Base-by-base conservation (phyloP, 352 stramenopile species). In the Pythium folliculosum region DNA sequence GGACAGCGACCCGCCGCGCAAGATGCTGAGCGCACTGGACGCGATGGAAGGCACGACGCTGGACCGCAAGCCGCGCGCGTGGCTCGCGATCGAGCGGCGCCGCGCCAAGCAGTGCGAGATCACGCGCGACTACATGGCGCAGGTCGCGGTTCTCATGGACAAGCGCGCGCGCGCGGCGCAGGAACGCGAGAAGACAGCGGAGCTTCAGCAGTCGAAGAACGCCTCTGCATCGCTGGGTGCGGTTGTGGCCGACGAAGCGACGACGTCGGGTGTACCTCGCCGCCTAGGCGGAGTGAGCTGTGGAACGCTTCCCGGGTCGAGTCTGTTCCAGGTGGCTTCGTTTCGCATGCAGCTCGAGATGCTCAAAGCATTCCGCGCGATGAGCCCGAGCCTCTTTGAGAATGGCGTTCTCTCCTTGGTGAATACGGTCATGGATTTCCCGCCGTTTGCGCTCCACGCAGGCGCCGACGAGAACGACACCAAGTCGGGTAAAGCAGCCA, bases 301-400 rank as follows among this genome's bases (percentile, higher is more conserved):
- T 40, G n/a, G 22, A 35, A 38, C 25, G 1, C 23, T 58, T 1
- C 35, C 48, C 16, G 50, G 54, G 7, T 40, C 45, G 5, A 58
- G 43, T 32, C 1, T 92, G 22, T 92, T 92, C 22, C 75, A 73
- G 0, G 69, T 90, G 5, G 64, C 65, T 0, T 88, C 77, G 27
- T 72, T 91, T n/a, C 80, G 82, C 9, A 67, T 92, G 52, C 84
- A 92, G 56, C 70, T 92, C 30, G 77, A 88, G 51, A 88, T 91
- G 77, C 65, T 92, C 43, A 80, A 73, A 1, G 78, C 83, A 37
- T 89, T 90, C 27, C 79, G 79, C 6, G 56, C 50, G 4, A 47
- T 69, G 10, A 80, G 67, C 59, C 73, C 82, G 30, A 65, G 47
- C 8, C 35, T 91, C 8, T 92, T 90, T 60, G 77, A 88, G 49